A percentile compares a stretch with the other conserved stretches of the same genome.
Evolutionary conservation across 306 rosid species (phyloP).

Genomic region (Lupinus albus): DNA sequence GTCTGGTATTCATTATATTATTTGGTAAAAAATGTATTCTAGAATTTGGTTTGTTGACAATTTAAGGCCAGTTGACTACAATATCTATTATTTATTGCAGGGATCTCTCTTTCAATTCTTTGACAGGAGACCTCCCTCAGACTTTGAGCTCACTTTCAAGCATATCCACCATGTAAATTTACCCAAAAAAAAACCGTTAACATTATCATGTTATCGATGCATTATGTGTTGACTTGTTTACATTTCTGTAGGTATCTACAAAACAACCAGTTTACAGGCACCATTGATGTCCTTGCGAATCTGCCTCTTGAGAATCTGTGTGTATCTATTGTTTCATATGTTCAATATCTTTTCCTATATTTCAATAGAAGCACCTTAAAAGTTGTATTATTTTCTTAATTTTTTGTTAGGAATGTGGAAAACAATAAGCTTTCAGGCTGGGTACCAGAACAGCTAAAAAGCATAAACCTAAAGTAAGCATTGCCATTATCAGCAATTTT

Average conservation of each 20-base stretch:
- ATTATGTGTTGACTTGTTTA: conserved; percentile 39
- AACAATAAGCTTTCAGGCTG: conserved; percentile 88
- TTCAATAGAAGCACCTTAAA: conserved; percentile 16
- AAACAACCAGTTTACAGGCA: conserved; percentile 85
- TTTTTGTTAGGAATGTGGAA: conserved; percentile 71
- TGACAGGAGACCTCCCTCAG: conserved; percentile 79
- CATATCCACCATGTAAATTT: conserved; percentile 66
- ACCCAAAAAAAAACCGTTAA: too few species aligned
- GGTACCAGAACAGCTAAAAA: conserved; percentile 76
- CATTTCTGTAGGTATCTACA: conserved; percentile 67
- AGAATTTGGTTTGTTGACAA: conserved; percentile 30
- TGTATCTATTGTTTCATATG: conserved; percentile 39
- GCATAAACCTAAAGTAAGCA: conserved; percentile 73
- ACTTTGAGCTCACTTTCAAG: conserved; percentile 81
- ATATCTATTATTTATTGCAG: conserved; percentile 57
- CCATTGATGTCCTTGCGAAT: conserved; percentile 76
- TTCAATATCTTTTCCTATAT: conserved; percentile 31
- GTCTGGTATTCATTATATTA: conserved; percentile 4
- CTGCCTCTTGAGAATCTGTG: conserved; percentile 83
- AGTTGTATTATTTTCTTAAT: conserved; percentile 26
- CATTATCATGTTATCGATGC: conserved; percentile 37
- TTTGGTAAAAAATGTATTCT: too few species aligned
- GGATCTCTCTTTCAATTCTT: conserved; percentile 83
- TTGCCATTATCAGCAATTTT: conserved; percentile 30
- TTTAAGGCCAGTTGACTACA: conserved; percentile 22